These are phyloP conservation scores for Epichloe aotearoae DNA, from an alignment of 2,329 filamentous ascomycete species.

Conservation along the genomic window DNA sequence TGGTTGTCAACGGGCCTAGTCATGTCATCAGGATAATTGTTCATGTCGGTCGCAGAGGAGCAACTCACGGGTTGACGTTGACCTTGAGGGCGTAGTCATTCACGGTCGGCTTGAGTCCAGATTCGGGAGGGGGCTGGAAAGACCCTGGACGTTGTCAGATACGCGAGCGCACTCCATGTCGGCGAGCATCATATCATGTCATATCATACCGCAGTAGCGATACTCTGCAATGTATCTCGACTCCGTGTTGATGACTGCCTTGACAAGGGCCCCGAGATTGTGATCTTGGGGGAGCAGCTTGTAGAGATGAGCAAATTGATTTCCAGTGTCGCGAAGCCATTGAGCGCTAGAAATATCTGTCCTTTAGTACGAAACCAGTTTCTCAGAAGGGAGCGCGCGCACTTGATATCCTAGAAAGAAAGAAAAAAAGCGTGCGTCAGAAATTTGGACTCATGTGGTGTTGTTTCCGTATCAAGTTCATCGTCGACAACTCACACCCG, in stretches of 20 bases:
- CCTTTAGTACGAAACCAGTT: neutral
- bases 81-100: constrained; percentile 14
- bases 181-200: neutral
- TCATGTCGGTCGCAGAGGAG: neutral
- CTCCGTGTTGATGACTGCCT: constrained; percentile 60
- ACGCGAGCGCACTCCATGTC: neutral
- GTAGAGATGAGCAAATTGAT: constrained; percentile 58
- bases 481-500: constrained; percentile 66
- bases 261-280: constrained; percentile 53
- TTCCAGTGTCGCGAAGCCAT: constrained; percentile 76
- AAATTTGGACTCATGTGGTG: constrained; percentile 18
- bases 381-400: neutral
- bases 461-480: constrained; percentile 17
- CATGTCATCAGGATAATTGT: neutral
- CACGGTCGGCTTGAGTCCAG: constrained; percentile 28
- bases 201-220: constrained; percentile 51
- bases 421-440: neutral
- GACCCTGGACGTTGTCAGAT: constrained; percentile 40
- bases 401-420: constrained; percentile 13
- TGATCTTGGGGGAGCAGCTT: constrained; percentile 41
- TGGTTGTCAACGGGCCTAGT: constrained; percentile 13
- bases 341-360: constrained; percentile 9
- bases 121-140: constrained; percentile 74
- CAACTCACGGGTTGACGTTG: constrained; percentile 12
- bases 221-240: constrained; percentile 51